Percentiles rank a stretch among this genome's conserved stretches.
phyloP scores from a whole-genome alignment of 2,329 filamentous ascomycete species.

The Colletotrichum melonis region DNA sequence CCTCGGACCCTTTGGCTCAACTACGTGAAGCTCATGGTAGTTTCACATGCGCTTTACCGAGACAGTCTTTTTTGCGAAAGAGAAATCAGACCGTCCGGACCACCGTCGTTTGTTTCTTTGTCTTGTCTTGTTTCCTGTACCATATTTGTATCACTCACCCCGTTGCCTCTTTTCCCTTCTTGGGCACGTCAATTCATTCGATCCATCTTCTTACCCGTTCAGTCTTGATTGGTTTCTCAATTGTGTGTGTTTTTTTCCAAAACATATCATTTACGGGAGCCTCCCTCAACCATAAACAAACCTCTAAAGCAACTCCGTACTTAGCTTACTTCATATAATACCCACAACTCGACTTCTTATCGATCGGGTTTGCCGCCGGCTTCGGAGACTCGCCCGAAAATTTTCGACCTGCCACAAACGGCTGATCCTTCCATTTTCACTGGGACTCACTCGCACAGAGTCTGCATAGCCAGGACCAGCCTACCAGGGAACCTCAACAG shows the following conservation, averaged over 20 bases:
- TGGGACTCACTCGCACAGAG: slow-evolving; percentile 16
- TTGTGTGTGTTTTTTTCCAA: background rate
- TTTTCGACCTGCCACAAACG: slow-evolving; percentile 18
- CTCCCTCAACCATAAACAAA: background rate
- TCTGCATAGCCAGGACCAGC: slow-evolving; percentile 19
- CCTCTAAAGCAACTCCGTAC: background rate
- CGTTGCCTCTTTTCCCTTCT: background rate
- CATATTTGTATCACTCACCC: slow-evolving; percentile 8
- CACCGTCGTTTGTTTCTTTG: slow-evolving; percentile 1
- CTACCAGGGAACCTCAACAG: slow-evolving; percentile 17
- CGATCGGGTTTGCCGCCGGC: slow-evolving; percentile 26
- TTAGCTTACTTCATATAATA: slow-evolving; percentile 11
- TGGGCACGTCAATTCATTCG: background rate
- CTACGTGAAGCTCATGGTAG: slow-evolving; percentile 8
- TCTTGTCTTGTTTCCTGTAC: slow-evolving; percentile 2
- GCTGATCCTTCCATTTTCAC: slow-evolving; percentile 13
- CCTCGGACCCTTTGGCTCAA: slow-evolving; percentile 10
- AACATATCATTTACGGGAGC: background rate
- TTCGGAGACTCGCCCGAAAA: slow-evolving; percentile 25
- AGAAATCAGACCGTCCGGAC: slow-evolving; percentile 11
- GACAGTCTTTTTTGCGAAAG: background rate
- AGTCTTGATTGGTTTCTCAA: background rate
- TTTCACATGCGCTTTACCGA: slow-evolving; percentile 6
- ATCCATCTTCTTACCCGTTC: background rate
- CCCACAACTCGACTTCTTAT: slow-evolving; percentile 23